Base-by-base conservation (phyloP, 2,329 filamentous ascomycete species). In the Endoconidiophora laricicola region DNA sequence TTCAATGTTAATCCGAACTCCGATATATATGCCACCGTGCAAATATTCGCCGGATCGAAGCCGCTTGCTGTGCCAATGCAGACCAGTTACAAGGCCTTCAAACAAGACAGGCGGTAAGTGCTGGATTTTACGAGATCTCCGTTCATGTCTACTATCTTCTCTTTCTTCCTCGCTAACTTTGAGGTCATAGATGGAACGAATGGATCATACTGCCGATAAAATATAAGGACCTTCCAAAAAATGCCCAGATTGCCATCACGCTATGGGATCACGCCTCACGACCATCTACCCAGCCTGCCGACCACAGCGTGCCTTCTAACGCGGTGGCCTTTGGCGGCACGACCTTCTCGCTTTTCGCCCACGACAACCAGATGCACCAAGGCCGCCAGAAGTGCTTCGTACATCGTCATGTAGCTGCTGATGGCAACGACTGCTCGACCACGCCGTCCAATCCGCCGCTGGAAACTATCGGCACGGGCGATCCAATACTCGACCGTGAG, bases 21-120 rank as follows among this genome's bases (percentile, higher is more conserved):
- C 23, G 91, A 98, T 62, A 79, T 98, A 44, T 95, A 90, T 61
- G 81, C 94, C 45, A 95, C 88, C 0, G 83, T 82, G 6, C 91
- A 96, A 64, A 75, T 96, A 59, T 98, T 90, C 83, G 86, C 88
- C 10, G 87, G 93, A 59, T 95, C 88, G 24, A 98, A 98, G 63
- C 87, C 90, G 36, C 69, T 98, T 57, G 93, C 88, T 0, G 85
- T 96, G 1, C 84, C 87, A 0, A 76, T 93, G 9, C 90, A 96
- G 63, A 98, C 91, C 2, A 76, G 86, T 22, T 96, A 96, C 67
- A 94, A 87, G 61, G 69, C 86, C 6, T 96, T 98, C 62, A 86
- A 87, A 61, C 75, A 74, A 36, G 78, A 82, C 59, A 68, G 79
- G 66, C 76, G 70, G 71, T 80, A 57, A 48, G 62, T 37, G 16